Percentiles rank a stretch among this genome's conserved stretches.
phyloP scores from a whole-genome alignment of 805 yeast genomes.

The Candida orba region DNA sequence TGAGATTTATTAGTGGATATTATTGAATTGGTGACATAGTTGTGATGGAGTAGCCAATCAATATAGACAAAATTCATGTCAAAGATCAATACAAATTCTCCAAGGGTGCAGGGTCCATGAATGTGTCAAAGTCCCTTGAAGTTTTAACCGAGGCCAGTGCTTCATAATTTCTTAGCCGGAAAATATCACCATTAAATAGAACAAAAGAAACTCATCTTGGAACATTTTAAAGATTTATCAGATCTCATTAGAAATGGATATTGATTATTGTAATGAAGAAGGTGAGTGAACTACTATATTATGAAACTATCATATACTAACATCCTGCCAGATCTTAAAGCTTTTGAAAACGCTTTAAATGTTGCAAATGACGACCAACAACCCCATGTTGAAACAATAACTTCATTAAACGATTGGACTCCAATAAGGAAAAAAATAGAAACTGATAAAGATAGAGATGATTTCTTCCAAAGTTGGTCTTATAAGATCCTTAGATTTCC shows the following conservation, averaged over 20 bases:
- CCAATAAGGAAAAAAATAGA: conserved; percentile 29
- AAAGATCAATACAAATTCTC: no score
- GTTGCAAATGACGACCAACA: conserved; percentile 6
- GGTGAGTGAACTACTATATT: conserved; percentile 7
- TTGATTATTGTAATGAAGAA: conserved; percentile 27
- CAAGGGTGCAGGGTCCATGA: no score
- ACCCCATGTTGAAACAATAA: conserved; percentile 27
- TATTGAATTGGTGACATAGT: no score
- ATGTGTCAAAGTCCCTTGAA: no score
- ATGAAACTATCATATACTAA: not conserved
- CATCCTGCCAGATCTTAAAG: conserved; percentile 24
- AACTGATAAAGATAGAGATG: conserved; percentile 15
- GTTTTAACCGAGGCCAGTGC: no score
- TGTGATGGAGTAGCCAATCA: no score
- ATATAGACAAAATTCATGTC: no score
- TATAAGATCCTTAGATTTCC: conserved; percentile 61
- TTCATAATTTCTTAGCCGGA: no score
- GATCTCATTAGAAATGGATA: conserved; percentile 7
- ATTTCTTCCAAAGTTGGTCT: conserved; percentile 30
- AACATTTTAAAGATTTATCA: no score
- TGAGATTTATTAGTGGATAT: no score
- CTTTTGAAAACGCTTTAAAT: conserved; percentile 31
- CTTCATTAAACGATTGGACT: conserved; percentile 40
- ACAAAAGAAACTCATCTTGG: no score
- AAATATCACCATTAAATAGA: no score